Evolutionary conservation across 768 basidiomycete genomes (phyloP).

Genomic region (Gyrodon lividus): DNA sequence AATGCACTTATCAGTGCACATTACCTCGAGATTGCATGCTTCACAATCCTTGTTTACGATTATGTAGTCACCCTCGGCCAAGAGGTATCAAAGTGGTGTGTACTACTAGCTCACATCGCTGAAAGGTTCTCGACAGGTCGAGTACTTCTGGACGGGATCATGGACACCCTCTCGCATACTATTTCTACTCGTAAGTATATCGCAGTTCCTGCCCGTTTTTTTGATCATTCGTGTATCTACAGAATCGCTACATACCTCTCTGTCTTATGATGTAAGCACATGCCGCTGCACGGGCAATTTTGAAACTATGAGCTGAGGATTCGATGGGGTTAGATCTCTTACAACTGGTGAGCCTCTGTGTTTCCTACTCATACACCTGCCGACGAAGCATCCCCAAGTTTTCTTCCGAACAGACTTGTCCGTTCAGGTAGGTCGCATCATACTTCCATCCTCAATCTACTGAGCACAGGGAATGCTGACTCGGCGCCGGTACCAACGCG

Average conservation of each 20-base stretch:
- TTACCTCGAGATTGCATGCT: slow-evolving; percentile 7
- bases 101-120: neutral
- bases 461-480: neutral
- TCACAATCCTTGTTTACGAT: slow-evolving; percentile 8
- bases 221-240: no score
- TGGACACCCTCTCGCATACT: slow-evolving; percentile 7
- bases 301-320: neutral
- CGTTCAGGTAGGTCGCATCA: neutral
- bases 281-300: neutral
- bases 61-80: slow-evolving; percentile 7
- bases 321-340: neutral
- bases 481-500: neutral
- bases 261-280: slow-evolving; percentile 1
- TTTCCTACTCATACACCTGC: neutral
- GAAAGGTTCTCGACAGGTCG: slow-evolving; percentile 1
- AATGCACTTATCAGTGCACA: slow-evolving; percentile 1
- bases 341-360: neutral
- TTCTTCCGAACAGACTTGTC: slow-evolving; percentile 1
- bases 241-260: slow-evolving; percentile 10
- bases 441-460: neutral
- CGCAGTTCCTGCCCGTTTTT: no score
- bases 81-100: slow-evolving; percentile 1
- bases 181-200: slow-evolving; percentile 5
- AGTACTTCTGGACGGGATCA: slow-evolving; percentile 9
- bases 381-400: neutral